Conservation (phyloP, 306 rosid genomes). For the Pterocarpus santalinus region DNA sequence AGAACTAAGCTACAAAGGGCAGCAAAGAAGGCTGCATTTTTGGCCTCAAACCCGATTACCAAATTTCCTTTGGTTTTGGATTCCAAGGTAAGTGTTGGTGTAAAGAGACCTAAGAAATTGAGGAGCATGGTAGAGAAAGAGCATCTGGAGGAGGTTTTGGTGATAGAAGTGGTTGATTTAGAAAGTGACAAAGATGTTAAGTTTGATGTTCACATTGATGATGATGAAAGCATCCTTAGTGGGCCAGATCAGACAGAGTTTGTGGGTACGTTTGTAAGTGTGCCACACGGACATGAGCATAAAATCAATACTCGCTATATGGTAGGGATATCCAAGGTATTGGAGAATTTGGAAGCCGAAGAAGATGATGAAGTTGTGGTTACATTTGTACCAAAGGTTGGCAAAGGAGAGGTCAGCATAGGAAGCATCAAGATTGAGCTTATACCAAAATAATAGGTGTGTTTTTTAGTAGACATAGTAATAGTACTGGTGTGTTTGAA, state of each 20-base stretch:
- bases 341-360: slow-evolving; percentile 74
- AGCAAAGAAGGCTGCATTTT: not conserved
- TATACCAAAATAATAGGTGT: not conserved
- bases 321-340: slow-evolving; percentile 62
- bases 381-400: slow-evolving; percentile 62
- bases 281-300: slow-evolving; percentile 43
- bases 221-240: slow-evolving; percentile 60
- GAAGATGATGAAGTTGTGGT: slow-evolving; percentile 66
- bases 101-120: slow-evolving; percentile 58
- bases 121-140: slow-evolving; percentile 53
- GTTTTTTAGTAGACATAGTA: too few relatives aligned
- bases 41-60: not conserved
- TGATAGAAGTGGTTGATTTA: slow-evolving; percentile 63
- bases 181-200: slow-evolving; percentile 53
- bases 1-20: slow-evolving; percentile 26
- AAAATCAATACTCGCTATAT: slow-evolving; percentile 41
- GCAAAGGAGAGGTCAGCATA: not conserved
- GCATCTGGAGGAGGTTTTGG: slow-evolving; percentile 62
- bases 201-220: slow-evolving; percentile 76
- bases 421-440: slow-evolving; percentile 21
- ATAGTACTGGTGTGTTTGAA: too few relatives aligned
- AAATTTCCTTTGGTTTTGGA: slow-evolving; percentile 62
- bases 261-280: slow-evolving; percentile 77
- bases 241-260: slow-evolving; percentile 60
- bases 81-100: slow-evolving; percentile 47